Conservation (phyloP, 1,284 basidiomycete species). For the Singerocomus inundabilis region DNA sequence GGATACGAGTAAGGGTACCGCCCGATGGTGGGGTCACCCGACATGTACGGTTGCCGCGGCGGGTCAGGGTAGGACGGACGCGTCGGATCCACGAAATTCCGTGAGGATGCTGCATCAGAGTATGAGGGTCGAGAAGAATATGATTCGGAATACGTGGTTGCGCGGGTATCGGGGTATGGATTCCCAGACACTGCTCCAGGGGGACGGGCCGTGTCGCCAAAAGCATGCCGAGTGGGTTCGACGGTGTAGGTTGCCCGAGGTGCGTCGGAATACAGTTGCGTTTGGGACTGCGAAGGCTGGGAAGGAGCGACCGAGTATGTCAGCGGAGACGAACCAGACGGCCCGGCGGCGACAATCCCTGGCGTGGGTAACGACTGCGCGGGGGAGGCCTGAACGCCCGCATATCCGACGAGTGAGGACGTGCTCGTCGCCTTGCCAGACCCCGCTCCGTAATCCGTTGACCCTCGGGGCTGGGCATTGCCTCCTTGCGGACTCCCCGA, state of each 20-base stretch:
- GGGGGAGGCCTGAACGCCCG: constrained; percentile 24
- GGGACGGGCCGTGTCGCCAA: constrained; percentile 24
- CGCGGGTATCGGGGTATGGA: constrained; percentile 31
- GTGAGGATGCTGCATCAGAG: constrained; percentile 26
- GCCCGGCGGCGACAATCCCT: constrained; percentile 18
- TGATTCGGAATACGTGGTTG: constrained; percentile 23
- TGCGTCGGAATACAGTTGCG: constrained; percentile 27
- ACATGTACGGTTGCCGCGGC: constrained; percentile 29
- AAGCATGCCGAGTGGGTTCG: constrained; percentile 25
- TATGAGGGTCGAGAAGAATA: constrained; percentile 27
- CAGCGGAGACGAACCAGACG: constrained; percentile 24
- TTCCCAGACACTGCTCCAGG: constrained; percentile 22
- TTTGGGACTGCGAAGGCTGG: constrained; percentile 27
- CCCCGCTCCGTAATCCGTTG: constrained; percentile 25
- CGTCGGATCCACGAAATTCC: constrained; percentile 22
- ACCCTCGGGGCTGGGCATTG: constrained; percentile 25
- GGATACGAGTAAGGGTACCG: constrained; percentile 39
- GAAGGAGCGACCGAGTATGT: constrained; percentile 22
- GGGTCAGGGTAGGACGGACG: constrained; percentile 31
- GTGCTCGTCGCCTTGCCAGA: constrained; percentile 15
- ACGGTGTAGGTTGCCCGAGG: constrained; percentile 23
- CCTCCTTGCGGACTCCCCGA: constrained; percentile 32
- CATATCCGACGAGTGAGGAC: constrained; percentile 31
- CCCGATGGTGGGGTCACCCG: constrained; percentile 24
- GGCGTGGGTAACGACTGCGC: constrained; percentile 22